Evolutionary conservation across 495 filamentous ascomycete genomes (phyloP), one percentile per base, ranked within the genome.

Genomic region (Letharia lupina): DNA sequence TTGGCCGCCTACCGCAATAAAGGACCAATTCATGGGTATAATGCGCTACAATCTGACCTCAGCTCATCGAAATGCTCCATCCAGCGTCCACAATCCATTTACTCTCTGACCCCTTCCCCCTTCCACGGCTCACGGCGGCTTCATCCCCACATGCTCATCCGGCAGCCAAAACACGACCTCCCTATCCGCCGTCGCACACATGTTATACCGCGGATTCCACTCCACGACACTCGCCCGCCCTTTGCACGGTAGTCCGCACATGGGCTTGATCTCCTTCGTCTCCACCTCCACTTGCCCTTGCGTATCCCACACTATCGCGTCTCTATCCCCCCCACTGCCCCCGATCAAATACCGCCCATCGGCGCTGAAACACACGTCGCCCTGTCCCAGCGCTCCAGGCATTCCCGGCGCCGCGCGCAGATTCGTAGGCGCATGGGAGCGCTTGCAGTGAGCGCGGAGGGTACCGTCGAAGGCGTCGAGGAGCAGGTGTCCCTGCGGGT

Each of bases 91-190:
- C 23, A 12, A 2, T 6, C 20, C 20, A 10, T 23, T 1, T 9
- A 23, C 10, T 5, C 20, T 23, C 7, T 52, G 10, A 28, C 1
- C 23, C 23, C 23, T 4, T 35, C 52, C 15, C 12, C 28, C 15
- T 7, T 0, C 31, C 52, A 33, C 52, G 7, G 31, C 52, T 56
- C 52, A 56, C 28, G 52, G 52, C 31, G 63, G 63, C n/a, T 65
- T 65, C 68, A 73, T 67, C 33, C 71, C 72, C 39, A 78, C 75
- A 73, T 90, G 82, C 63, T 81, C 78, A 77, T 92, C 89, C 23
- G 94, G 94, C 42, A 95, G 75, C 93, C 94, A 98, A 66, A 98
- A 91, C 58, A 94, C 77, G 64, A 93, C 80, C 67, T 97, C 93
- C 71, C 87, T 87, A 71, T 98, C 91, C 8, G 89, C 95, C 50